Conservation (phyloP, 345 rosid genomes). For the Fremontodendron californicum region DNA sequence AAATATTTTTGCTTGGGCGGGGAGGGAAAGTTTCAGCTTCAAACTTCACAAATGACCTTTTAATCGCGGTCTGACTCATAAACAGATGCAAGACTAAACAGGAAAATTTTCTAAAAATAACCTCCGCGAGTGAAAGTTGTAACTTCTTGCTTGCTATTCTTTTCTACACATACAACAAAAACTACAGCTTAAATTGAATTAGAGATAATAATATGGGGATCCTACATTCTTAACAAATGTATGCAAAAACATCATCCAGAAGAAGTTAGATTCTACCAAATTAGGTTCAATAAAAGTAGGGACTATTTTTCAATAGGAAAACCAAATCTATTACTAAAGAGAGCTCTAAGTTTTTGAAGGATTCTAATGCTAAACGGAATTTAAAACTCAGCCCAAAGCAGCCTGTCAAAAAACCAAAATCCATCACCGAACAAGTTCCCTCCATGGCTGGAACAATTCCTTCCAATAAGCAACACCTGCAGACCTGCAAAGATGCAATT, state of each 20-base stretch:
- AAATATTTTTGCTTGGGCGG: too few relatives aligned
- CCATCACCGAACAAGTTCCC: constrained; percentile 22
- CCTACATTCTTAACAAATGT: background rate
- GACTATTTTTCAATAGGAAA: constrained; percentile 23
- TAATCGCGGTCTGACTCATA: too few relatives aligned
- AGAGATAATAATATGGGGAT: too few relatives aligned
- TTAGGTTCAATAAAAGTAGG: constrained; percentile 11
- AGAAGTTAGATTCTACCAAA: constrained; percentile 18
- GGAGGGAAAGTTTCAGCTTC: too few relatives aligned
- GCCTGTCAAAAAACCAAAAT: constrained; percentile 23
- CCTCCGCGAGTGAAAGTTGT: too few relatives aligned
- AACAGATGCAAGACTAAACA: too few relatives aligned
- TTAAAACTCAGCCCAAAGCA: constrained; percentile 24
- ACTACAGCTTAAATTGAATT: too few relatives aligned
- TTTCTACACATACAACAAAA: too few relatives aligned
- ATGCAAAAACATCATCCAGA: constrained; percentile 11
- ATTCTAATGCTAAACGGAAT: constrained; percentile 24
- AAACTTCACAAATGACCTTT: too few relatives aligned
- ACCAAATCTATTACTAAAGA: constrained; percentile 18
- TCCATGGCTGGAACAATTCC: constrained; percentile 19
- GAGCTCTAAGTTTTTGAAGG: constrained; percentile 24
- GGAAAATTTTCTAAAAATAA: too few relatives aligned
- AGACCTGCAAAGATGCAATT: too few relatives aligned
- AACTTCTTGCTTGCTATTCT: too few relatives aligned
- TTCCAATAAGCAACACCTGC: constrained; percentile 38